Base-by-base conservation (phyloP, 2,329 filamentous ascomycete genomes). In the Curvularia hawaiiensis region DNA sequence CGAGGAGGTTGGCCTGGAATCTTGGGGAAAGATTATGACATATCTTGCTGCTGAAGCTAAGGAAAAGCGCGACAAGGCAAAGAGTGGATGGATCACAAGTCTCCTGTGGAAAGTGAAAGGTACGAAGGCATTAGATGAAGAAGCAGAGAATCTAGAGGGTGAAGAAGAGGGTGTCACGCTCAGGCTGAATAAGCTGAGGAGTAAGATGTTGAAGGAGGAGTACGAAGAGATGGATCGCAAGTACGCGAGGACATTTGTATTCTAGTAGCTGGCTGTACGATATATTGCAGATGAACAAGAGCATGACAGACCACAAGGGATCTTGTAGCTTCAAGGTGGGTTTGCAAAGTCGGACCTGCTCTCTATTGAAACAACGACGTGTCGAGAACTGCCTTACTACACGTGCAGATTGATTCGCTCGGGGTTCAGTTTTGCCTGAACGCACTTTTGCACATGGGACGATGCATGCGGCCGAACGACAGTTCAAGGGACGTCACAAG, bases 11-110 rank as follows among this genome's bases (percentile, higher is more conserved):
- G 91, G 91, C 0, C 81, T 97, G 1, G 83, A 84, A 6, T 96
- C 97, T 72, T 97, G 93, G 93, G 84, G 84, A 46, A 84, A 82
- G 28, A 98, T 98, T 90, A 88, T 95, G 20, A 80, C 81, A 11
- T 82, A 83, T 55, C 81, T 96, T 46, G 85, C 80, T n/a, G 72
- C 73, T 22, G 70, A 84, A 26, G 78, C 77, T 50, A 81, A 66
- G 10, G 70, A 72, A 49, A 68, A 73, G 55, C 58, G 62, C 3
- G 65, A 70, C 30, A 44, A 52, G 2, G 70, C 67, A 12, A 66
- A 65, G 26, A 53, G 49, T 20, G 68, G 69, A 7, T 63, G 55
- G 8, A 24, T 71, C 11, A 61, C 48, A 22, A 60, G 62, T 7
- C 43, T 73, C 41, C 43, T 67, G n/a, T 71, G 68, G 70, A 70